Evolutionary conservation across 139 green algal species (phyloP), one percentile per base, ranked within the genome.

Genomic region (Pseudopediastrum boryanum): DNA sequence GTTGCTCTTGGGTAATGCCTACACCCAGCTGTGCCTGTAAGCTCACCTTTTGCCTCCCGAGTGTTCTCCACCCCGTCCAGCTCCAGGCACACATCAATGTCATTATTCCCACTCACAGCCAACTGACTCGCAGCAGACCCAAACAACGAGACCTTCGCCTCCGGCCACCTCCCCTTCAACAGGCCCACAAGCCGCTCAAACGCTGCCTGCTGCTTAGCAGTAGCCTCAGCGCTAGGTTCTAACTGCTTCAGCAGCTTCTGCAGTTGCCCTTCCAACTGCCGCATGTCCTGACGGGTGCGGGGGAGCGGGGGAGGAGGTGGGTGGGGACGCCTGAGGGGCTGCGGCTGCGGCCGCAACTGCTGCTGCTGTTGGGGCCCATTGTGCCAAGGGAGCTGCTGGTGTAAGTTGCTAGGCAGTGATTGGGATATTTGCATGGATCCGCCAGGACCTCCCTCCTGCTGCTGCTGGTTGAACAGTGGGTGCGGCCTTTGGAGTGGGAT

Each of bases 11-110:
- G n/a, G n/a, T n/a, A n/a, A 21, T 31, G 25, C n/a, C 61, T n/a
- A 10, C 6, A n/a, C 23, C 61, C 31, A 35, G 39, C 1, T 44
- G 4, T 52, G n/a, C 27, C 23, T 4, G 19, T 48, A 25, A 25
- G 54, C 54, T 8, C 74, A 78, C 66, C 54, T 48, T 41, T 27
- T 39, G 50, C 81, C 80, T 92, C 75, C 0, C 71, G 87, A 51
- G 93, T 79, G 61, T 87, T 67, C 58, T 86, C 76, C 4, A 95
- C 85, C 35, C 91, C 70, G 41, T 83, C 86, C 3, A 93, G 70
- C 84, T 93, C 87, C 64, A 97, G 54, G 75, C 84, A 92, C 9
- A 97, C 81, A 77, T 97, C 93, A 19, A 97, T 84, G 71, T 94
- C 92, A 78, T 95, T 95, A 84, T 77, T 91, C 75, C 82, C 78